Percentiles rank a stretch among this genome's conserved stretches.
Evolutionary conservation across 2,329 filamentous ascomycete genomes (phyloP).

Genomic region (Monosporascus sp.): DNA sequence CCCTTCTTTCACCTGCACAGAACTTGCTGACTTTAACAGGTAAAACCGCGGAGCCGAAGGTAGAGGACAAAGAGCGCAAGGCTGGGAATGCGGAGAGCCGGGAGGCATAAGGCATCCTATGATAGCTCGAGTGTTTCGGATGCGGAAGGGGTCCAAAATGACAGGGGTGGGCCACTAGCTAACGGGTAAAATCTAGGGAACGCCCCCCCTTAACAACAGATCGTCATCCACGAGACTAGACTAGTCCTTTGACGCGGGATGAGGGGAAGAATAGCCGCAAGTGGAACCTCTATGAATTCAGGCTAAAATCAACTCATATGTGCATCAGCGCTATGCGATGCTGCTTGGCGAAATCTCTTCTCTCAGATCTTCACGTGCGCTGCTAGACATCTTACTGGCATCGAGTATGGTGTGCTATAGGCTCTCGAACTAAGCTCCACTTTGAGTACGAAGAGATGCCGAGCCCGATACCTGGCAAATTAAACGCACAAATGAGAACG

Average conservation of each 20-base stretch:
- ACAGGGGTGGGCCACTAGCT: too few species aligned
- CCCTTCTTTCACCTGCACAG: too few species aligned
- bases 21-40: too few species aligned
- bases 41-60: too few species aligned
- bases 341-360: neutral
- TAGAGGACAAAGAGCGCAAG: too few species aligned
- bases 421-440: neutral
- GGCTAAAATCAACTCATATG: constrained; percentile 1
- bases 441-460: neutral
- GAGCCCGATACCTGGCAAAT: neutral
- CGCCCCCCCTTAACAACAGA: too few species aligned
- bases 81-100: too few species aligned
- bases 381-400: neutral
- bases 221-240: too few species aligned
- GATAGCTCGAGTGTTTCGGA: too few species aligned
- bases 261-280: constrained; percentile 4
- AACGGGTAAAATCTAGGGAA: too few species aligned
- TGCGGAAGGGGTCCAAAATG: too few species aligned
- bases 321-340: neutral
- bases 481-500: neutral
- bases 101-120: too few species aligned
- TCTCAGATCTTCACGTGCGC: neutral
- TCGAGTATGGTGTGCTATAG: neutral
- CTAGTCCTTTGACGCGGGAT: neutral
- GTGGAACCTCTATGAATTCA: constrained; percentile 1